Evolutionary conservation across 805 yeast species (phyloP).

Genomic region (Huiozyma sinensis): DNA sequence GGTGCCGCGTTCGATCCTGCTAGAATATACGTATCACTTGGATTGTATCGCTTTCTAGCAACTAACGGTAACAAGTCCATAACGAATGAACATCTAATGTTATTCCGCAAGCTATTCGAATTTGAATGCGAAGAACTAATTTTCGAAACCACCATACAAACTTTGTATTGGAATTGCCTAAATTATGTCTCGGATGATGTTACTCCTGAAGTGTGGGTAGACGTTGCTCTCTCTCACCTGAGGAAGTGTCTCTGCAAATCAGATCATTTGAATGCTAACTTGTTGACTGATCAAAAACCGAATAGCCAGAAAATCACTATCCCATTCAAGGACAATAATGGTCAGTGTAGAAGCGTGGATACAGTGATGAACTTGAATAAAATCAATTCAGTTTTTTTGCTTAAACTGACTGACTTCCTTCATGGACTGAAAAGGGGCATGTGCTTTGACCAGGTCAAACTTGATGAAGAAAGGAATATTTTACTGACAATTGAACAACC

Average conservation of each 20-base stretch:
- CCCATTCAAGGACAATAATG: no score
- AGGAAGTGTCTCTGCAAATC: neutral
- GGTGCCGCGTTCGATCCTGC: slow-evolving; percentile 59
- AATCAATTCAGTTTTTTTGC: no score
- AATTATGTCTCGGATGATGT: neutral
- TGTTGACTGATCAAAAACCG: no score
- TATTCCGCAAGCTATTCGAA: slow-evolving; percentile 29
- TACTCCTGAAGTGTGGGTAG: neutral
- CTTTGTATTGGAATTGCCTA: neutral
- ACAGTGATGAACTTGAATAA: no score
- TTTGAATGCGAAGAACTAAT: slow-evolving; percentile 34
- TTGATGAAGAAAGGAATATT: no score
- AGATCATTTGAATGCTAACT: neutral
- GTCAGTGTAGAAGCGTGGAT: no score
- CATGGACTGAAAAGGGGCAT: no score
- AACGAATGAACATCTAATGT: slow-evolving; percentile 16
- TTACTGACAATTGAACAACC: no score
- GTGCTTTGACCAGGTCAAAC: no score
- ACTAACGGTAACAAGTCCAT: slow-evolving; percentile 14
- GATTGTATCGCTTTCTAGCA: slow-evolving; percentile 44
- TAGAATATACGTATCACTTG: slow-evolving; percentile 47
- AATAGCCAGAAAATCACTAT: no score
- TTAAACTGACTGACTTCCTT: no score
- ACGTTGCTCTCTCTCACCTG: neutral
- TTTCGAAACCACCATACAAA: slow-evolving; percentile 1